Evolutionary conservation across 2,329 filamentous ascomycete genomes (phyloP).

Genomic region (Calonectria hawksworthii): DNA sequence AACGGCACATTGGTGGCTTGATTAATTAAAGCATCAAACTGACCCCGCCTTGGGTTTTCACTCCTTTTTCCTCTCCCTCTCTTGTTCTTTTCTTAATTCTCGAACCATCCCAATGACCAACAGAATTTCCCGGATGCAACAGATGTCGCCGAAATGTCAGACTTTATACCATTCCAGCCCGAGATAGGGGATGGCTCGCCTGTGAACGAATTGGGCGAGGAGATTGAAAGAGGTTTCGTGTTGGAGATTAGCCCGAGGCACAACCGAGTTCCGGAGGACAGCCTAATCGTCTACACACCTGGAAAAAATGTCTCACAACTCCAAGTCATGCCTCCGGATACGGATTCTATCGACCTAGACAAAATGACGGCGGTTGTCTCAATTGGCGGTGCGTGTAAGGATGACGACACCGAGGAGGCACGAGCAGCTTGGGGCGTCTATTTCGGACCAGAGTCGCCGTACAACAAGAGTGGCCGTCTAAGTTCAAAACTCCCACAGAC

Average conservation of each 20-base stretch:
- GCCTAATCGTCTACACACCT: background rate
- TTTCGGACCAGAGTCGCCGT: background rate
- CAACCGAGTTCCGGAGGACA: background rate
- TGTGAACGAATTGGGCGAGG: background rate
- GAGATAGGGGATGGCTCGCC: background rate
- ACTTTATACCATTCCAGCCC: background rate
- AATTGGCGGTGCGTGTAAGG: background rate
- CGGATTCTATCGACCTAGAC: background rate
- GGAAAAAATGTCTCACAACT: background rate
- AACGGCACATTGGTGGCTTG: constrained; percentile 7
- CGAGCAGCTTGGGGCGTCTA: background rate
- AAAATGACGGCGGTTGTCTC: background rate
- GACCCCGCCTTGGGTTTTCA: background rate
- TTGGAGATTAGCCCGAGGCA: background rate
- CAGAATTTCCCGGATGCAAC: background rate
- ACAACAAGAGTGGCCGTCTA: background rate
- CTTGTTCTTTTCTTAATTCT: background rate
- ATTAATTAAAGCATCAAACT: constrained; percentile 1
- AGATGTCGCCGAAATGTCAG: background rate
- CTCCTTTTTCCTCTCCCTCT: background rate
- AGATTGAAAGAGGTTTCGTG: background rate
- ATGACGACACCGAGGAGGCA: background rate
- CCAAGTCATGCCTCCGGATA: background rate
- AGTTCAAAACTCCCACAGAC: background rate
- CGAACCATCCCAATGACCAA: background rate